Evolutionary conservation across 768 basidiomycete genomes (phyloP).

Genomic region (Amanita exitialis): DNA sequence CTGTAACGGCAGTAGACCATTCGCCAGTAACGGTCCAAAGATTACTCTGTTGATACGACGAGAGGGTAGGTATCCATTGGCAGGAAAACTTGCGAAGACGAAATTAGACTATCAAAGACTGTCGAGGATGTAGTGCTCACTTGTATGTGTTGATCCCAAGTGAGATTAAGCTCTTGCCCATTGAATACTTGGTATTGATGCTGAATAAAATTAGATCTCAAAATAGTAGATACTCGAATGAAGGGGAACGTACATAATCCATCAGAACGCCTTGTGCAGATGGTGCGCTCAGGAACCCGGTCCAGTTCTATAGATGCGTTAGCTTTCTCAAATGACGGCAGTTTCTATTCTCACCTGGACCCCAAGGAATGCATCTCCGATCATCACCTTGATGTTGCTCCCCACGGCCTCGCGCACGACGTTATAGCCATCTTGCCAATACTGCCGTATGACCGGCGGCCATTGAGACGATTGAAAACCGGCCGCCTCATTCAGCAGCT

Average conservation of each 20-base stretch:
- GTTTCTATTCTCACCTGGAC: conserved; percentile 28
- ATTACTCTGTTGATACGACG: conserved; percentile 37
- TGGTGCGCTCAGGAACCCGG: conserved; percentile 44
- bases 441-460: conserved; percentile 35
- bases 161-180: conserved; percentile 38
- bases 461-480: conserved; percentile 37
- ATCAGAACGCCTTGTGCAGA: conserved; percentile 49
- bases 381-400: conserved; percentile 47
- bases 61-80: conserved; percentile 32
- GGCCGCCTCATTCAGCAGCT: conserved; percentile 63
- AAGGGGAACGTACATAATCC: conserved; percentile 41
- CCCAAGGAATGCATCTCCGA: conserved; percentile 63
- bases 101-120: background rate
- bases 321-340: background rate
- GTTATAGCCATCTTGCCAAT: conserved; percentile 51
- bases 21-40: conserved; percentile 75
- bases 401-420: conserved; percentile 43
- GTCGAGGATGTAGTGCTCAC: conserved; percentile 21
- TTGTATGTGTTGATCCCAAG: conserved; percentile 46
- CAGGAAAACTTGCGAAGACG: conserved; percentile 38
- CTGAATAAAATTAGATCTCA: conserved; percentile 18
- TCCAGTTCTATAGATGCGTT: conserved; percentile 36
- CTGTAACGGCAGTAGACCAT: conserved; percentile 67
- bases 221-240: background rate
- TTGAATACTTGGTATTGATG: conserved; percentile 74